Base-by-base conservation (phyloP, 257 asterid species). In the Cynanchum wilfordii region DNA sequence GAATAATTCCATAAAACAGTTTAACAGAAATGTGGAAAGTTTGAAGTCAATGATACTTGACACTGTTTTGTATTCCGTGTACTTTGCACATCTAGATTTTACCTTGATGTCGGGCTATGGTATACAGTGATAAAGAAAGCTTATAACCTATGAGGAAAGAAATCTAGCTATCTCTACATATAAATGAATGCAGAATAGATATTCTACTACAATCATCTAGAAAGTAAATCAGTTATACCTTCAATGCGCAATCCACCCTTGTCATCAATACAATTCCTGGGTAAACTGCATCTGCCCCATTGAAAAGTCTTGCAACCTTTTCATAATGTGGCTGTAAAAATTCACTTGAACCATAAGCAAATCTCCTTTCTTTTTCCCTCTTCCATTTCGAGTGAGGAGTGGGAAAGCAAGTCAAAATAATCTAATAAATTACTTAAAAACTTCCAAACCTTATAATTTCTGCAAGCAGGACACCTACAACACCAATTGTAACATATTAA, bases 391-490 rank as follows among this genome's bases (percentile, higher is more conserved):
- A 15, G 3, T 19, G 59, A 27, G 55, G 11, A 27, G 15, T 1
- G 17, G 11, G 24, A 69, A 52, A 45, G 55, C 33, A 24, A 38
- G 71, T n/a, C 19, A 13, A 42, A 55, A 29, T 24, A 54, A 22
- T 69, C 78, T 40, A 60, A 42, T 64, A 56, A 8, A 10, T 63
- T 24, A 63, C 60, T 44, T 29, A 65, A 50, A 50, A 54, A 29
- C 5, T 42, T 65, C 13, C 40, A 20, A 59, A 91, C 98, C 98
- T 91, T 93, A 83, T 91, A 93, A 76, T 93, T 93, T 80, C 95
- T 88, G 87, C 98, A 93, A 79, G 98, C 97, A 22, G 98, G 98
- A 76, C 98, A 94, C 99, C 99, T 94, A 90, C 80, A 83, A 86
- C 64, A 78, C 30, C 74, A 75, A 73, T 30, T 27, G 73, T 16